Evolutionary conservation across 257 asterid species (phyloP).

Genomic region (Salvia splendens): DNA sequence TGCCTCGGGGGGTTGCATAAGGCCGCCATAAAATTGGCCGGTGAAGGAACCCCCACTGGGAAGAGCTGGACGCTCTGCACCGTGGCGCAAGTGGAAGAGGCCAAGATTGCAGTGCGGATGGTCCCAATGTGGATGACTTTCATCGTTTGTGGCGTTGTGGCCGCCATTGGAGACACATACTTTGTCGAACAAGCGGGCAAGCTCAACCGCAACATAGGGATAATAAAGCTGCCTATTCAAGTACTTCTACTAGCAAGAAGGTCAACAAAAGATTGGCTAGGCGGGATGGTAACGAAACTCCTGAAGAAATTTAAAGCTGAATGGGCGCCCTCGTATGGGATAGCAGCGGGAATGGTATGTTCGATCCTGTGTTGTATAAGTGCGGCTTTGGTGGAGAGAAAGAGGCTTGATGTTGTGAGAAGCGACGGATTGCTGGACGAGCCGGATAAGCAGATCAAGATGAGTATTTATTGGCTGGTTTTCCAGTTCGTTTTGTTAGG

Average conservation of each 20-base stretch:
- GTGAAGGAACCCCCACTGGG: not conserved
- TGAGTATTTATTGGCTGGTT: constrained; percentile 44
- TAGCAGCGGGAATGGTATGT: constrained; percentile 39
- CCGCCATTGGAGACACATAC: constrained; percentile 46
- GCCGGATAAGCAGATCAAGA: constrained; percentile 32
- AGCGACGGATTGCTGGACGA: constrained; percentile 31
- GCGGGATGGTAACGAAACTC: not conserved
- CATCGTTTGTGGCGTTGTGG: constrained; percentile 41
- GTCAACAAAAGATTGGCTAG: not conserved
- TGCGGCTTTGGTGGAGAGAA: constrained; percentile 33
- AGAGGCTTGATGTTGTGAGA: constrained; percentile 34
- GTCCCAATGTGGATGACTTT: constrained; percentile 49
- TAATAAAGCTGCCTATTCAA: constrained; percentile 36
- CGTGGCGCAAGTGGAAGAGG: constrained; percentile 33
- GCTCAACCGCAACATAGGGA: constrained; percentile 39
- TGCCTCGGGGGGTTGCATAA: constrained; percentile 52
- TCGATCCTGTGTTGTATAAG: constrained; percentile 38
- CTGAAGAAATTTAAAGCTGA: too few relatives aligned
- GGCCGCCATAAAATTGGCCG: constrained; percentile 47
- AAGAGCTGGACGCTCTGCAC: constrained; percentile 31
- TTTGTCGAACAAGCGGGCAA: constrained; percentile 45
- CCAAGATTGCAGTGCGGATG: constrained; percentile 36
- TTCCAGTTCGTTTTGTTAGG: constrained; percentile 53
- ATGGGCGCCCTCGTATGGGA: constrained; percentile 41
- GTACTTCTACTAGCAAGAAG: constrained; percentile 28